Evolutionary conservation across 1,139 yeast species (phyloP), one percentile per base, ranked within the genome.

Genomic region (Wickerhamomyces sp.): DNA sequence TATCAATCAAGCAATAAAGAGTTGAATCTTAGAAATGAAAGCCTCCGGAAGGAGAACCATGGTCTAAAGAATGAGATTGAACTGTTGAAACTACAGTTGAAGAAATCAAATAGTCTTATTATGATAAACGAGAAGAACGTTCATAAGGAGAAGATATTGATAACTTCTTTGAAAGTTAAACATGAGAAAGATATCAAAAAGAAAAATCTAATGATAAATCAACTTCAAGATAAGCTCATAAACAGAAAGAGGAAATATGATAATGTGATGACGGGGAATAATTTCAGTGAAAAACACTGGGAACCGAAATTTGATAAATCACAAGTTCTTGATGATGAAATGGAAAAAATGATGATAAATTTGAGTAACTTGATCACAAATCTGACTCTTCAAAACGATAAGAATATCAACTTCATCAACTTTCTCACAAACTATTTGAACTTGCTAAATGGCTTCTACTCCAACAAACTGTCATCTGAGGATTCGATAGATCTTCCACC

Each of bases 151-250:
- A 61, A 59, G 32, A 51, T 43, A 33, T 52, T 62, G 58, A 54
- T 58, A 29, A 40, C 46, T 28, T 68, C 66, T 32, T 42, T 67
- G 16, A 60, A 61, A 38, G 49, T 56, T 4, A 67, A 65, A 39
- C 64, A 61, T 39, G 68, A 66, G 14, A 57, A 66, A 13, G 75
- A 71, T 37, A 40, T 68, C 33, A 66, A 66, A 44, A 58, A 57
- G 45, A 66, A 67, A 41, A 55, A 59, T 18, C 30, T 60, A 17
- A 61, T 58, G 30, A 63, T 70, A 15, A 61, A 61, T 28, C 58
- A 52, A 18, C 56, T 72, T 35, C 69, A 65, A 37, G 62, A 67
- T 37, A 63, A 61, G 39, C 46, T 72, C 13, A 46, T 68, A 18
- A 67, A 64, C 57, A 42, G 35, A 19, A 37, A 42, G 16, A 33